Base-by-base conservation (phyloP, 169 alveolate species). In the Cryptosporidium parvum region DNA sequence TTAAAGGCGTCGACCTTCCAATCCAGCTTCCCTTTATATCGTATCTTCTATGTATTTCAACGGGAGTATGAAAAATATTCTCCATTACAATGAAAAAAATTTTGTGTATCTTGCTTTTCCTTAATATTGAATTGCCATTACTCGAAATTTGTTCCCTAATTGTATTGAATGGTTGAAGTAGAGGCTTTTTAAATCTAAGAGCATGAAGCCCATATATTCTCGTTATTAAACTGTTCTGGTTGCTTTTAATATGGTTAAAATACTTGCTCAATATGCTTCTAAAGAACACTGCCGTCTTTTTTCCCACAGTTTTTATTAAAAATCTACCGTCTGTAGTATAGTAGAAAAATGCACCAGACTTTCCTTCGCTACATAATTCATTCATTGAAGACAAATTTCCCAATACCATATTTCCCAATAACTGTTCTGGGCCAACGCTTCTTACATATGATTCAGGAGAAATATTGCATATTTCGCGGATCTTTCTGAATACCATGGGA, bases 401-500 rank as follows among this genome's bases (percentile, higher is more conserved):
- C 86, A 97, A 93, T n/a, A 96, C 95, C 96, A 97, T 95, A 85
- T 96, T 96, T 44, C 98, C 98, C 62, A 95, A 93, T 58, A 98
- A 93, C 91, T 97, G 99, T 91, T 98, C 99, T 6, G 99, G 99
- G 0, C 99, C 99, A 31, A 97, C 97, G 23, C 99, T 96, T 91
- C 97, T 94, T 59, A 97, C 85, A 87, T 98, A 98, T 71, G 93
- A 96, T 59, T 96, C 98, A 29, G 95, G 95, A 69, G 95, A 91
- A 62, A 98, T 94, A 7, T 98, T 97, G 73, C 95, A 96, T 85
- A 93, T 69, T 29, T 86, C 96, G 37, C 99, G 93, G 12, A 98
- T 94, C n/a, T 95, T 93, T 85, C 97, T 96, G 92, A 98, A 98
- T 21, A 97, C 98, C 92, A 96, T 93, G 18, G 99, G 99, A 16